phyloP scores from a whole-genome alignment of 192 early-diverging fungal genomes.

The Backusella australiensis region DNA sequence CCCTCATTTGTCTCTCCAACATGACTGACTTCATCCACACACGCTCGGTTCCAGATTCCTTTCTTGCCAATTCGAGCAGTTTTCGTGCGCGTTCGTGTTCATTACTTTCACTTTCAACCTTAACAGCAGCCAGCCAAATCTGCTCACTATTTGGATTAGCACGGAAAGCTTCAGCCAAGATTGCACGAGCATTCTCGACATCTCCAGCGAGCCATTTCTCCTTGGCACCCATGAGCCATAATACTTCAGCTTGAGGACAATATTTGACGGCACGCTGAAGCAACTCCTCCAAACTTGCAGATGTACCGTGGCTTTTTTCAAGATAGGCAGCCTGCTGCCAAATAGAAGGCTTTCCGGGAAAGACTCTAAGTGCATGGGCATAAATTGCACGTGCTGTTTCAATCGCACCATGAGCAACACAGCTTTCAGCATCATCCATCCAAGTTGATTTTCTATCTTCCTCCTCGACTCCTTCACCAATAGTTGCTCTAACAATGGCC shows the following conservation, averaged over 20 bases:
- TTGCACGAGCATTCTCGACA: conserved; percentile 77
- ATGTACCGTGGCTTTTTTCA: conserved; percentile 82
- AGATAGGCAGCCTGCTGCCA: conserved; percentile 87
- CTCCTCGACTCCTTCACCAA: conserved; percentile 73
- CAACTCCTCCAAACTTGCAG: conserved; percentile 71
- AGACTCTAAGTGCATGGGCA: conserved; percentile 71
- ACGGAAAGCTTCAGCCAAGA: conserved; percentile 83
- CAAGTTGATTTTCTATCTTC: conserved; percentile 78
- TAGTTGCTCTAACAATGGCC: conserved; percentile 80
- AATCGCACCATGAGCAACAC: conserved; percentile 54
- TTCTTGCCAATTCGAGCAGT: conserved; percentile 74
- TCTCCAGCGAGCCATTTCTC: conserved; percentile 88
- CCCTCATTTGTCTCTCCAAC: conserved; percentile 75
- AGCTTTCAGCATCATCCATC: conserved; percentile 88
- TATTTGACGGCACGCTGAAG: conserved; percentile 82
- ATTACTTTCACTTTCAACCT: conserved; percentile 89
- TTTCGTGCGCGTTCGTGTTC: conserved; percentile 75
- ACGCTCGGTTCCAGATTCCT: conserved; percentile 69
- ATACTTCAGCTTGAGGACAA: conserved; percentile 88
- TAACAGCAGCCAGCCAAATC: conserved; percentile 95
- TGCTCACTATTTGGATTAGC: conserved; percentile 91
- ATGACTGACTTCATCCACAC: conserved; percentile 97
- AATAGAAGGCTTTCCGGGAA: conserved; percentile 76
- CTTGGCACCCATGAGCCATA: conserved; percentile 98
- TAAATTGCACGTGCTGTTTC: conserved; percentile 88